Percentiles rank a stretch among this genome's conserved stretches.
Conservation (phyloP, 352 stramenopile species). For the Globisporangium nagaii region DNA sequence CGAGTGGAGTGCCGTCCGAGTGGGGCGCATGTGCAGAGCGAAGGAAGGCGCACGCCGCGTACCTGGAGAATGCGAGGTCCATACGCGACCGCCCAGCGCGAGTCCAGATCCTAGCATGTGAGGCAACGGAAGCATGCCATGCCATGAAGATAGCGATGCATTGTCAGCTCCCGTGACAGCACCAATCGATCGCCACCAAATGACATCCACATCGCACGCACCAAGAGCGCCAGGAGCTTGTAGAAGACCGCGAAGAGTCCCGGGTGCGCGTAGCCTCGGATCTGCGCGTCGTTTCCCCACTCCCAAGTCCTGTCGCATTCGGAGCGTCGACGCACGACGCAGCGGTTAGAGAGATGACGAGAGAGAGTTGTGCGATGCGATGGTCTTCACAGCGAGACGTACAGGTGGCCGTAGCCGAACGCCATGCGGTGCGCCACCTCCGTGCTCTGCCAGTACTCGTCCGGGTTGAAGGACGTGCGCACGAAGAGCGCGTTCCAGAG, state of each 20-base stretch:
- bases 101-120: conserved; percentile 51
- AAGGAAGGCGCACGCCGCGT: too few relatives aligned
- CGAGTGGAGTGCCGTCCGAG: too few relatives aligned
- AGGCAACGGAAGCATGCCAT: too few relatives aligned
- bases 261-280: conserved; percentile 79
- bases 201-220: too few relatives aligned
- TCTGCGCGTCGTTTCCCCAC: conserved; percentile 61
- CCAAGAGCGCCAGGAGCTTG: conserved; percentile 60
- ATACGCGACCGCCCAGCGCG: conserved; percentile 80
- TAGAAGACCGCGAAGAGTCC: conserved; percentile 75
- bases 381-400: conserved; percentile 12
- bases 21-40: too few relatives aligned
- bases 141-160: too few relatives aligned
- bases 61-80: conserved; percentile 68
- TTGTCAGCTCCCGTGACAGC: too few relatives aligned
- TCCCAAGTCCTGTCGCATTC: conserved; percentile 69
- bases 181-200: too few relatives aligned
- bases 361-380: neutral
- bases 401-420: conserved; percentile 86
- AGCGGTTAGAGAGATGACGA: neutral
- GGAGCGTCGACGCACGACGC: neutral
- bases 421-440: conserved; percentile 83
- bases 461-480: conserved; percentile 81
- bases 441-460: conserved; percentile 88
- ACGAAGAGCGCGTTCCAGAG: conserved; percentile 82